A percentile compares a stretch with the other conserved stretches of the same genome.
phyloP scores from a whole-genome alignment of 164 flowering plant species.

The Piper longum region DNA sequence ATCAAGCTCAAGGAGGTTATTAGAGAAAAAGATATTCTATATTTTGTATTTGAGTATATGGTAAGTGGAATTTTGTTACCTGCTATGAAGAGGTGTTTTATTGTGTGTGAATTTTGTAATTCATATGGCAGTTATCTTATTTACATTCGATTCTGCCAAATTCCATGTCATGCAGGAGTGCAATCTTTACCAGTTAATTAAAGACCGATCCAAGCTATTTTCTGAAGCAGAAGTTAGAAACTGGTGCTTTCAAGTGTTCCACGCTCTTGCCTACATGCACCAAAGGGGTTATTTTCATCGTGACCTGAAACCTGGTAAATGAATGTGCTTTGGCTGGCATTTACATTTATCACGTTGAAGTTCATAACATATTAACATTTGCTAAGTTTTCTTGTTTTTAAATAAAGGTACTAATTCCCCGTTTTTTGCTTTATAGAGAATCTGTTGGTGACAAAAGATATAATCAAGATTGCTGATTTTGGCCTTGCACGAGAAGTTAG shows the following conservation, averaged over 20 bases:
- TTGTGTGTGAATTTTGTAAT: too few species aligned
- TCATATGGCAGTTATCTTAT: background rate
- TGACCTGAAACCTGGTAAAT: conserved; percentile 28
- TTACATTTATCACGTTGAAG: background rate
- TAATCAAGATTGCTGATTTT: conserved; percentile 87
- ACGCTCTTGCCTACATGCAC: conserved; percentile 94
- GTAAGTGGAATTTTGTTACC: conserved; percentile 15
- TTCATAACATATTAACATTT: background rate
- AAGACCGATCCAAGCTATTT: conserved; percentile 60
- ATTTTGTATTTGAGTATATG: conserved; percentile 95
- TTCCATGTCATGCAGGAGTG: conserved; percentile 42
- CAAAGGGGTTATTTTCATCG: conserved; percentile 37
- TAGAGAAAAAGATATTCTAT: conserved; percentile 72
- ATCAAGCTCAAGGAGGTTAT: conserved; percentile 98
- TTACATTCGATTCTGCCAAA: background rate
- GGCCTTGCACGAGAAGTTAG: conserved; percentile 88
- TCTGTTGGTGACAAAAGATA: conserved; percentile 57
- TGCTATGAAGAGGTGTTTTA: too few species aligned
- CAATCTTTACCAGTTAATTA: conserved; percentile 90
- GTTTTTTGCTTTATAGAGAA: conserved; percentile 32
- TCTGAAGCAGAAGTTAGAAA: conserved; percentile 77
- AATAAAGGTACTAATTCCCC: background rate
- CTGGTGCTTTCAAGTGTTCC: conserved; percentile 99
- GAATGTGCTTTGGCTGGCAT: background rate
- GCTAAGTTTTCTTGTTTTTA: background rate